Conservation (phyloP, 495 filamentous ascomycete species). For the Hypomontagnella submonticulosa region DNA sequence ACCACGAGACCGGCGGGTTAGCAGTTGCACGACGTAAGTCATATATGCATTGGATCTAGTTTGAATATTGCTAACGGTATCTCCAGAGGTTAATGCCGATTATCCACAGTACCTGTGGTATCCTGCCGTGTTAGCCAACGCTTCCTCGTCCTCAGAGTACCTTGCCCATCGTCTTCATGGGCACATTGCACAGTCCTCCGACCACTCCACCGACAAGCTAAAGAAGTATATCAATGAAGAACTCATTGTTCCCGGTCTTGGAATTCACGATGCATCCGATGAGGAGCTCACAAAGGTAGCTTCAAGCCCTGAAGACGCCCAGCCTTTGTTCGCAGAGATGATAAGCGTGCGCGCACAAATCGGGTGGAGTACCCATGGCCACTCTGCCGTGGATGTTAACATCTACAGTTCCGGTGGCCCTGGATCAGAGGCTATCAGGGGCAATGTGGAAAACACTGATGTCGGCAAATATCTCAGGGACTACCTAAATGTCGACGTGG, state of each 20-base stretch:
- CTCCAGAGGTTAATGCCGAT: conserved; percentile 49
- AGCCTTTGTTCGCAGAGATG: conserved; percentile 81
- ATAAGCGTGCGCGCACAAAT: conserved; percentile 87
- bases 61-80: conserved; percentile 28
- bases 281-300: conserved; percentile 76
- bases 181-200: conserved; percentile 58
- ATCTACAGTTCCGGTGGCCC: conserved; percentile 76
- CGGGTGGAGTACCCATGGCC: conserved; percentile 92
- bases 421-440: conserved; percentile 65
- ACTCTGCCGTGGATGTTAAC: conserved; percentile 91
- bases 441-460: conserved; percentile 96
- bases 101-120: conserved; percentile 82
- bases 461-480: conserved; percentile 81
- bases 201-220: conserved; percentile 53
- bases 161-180: conserved; percentile 67
- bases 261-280: conserved; percentile 77
- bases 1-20: conserved; percentile 95
- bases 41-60: neutral
- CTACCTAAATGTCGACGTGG: conserved; percentile 84
- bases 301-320: conserved; percentile 59
- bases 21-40: conserved; percentile 77
- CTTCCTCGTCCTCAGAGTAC: conserved; percentile 79
- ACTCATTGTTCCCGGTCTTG: conserved; percentile 73
- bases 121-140: conserved; percentile 81
- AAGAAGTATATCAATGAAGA: conserved; percentile 67